Evolutionary conservation across 1,139 yeast genomes (phyloP), one percentile per base, ranked within the genome.

Genomic region (Yueomyces sp.): DNA sequence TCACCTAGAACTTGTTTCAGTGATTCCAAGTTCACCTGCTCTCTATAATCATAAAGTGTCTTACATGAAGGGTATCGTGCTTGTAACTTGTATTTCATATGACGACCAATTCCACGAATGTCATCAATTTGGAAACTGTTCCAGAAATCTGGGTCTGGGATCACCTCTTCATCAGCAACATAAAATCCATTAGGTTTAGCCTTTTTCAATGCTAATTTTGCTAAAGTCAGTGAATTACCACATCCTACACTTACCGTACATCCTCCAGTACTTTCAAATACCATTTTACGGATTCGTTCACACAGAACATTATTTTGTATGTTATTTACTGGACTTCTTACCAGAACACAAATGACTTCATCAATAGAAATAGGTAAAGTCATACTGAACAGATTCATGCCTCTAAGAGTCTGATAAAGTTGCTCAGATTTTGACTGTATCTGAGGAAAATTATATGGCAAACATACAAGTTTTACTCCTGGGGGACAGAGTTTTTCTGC

Each of bases 301-400:
- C 60, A 55, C 9, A 62, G 12, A 50, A 47, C 29, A 37, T 48
- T 19, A 42, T 3, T 38, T 41, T 2, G 39, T 42, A 4, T 41
- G 37, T 33, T 43, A 40, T 33, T 46, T 48, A 40, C 46, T 44
- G 27, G 26, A 8, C 31, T 36, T 36, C 2, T 43, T 41, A 43
- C 48, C 39, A 68, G 49, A 0, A 89, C 95, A 11, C 89, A 62
- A 30, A 91, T 64, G 0, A 86, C 96, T 56, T 91, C 98, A 60
- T 91, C 98, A 4, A 91, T 79, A 52, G 93, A 86, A 0, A 91
- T 87, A 0, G 98, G 97, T 38, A 77, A 70, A 2, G 91, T 72
- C 5, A 75, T 64, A 51, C 81, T 83, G 40, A 56, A 61, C 9
- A 46, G 31, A 9, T 41, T 39, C 5, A 39, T 37, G 2, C 44